Conservation (phyloP, 257 asterid species). For the Jacaranda copaia region DNA sequence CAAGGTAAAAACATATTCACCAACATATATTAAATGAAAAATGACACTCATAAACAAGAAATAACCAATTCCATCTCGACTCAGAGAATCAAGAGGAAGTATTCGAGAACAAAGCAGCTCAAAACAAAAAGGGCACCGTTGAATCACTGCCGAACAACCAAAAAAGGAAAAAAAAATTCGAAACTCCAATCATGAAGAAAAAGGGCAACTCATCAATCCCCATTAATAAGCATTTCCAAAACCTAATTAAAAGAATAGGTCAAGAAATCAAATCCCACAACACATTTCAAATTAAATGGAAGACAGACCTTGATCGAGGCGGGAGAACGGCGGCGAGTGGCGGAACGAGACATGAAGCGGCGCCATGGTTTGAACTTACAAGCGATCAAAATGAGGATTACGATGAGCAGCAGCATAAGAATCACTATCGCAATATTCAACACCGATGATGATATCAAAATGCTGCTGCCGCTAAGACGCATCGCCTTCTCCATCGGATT, state of each 20-base stretch:
- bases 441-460: constrained; percentile 46
- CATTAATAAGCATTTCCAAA: constrained; percentile 22
- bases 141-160: constrained; percentile 1
- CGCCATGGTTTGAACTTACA: constrained; percentile 94
- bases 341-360: constrained; percentile 50
- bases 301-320: constrained; percentile 66
- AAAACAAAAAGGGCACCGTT: background rate
- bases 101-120: constrained; percentile 6
- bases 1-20: background rate
- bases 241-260: constrained; percentile 12
- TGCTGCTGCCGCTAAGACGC: constrained; percentile 50
- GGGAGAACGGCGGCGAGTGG: constrained; percentile 56
- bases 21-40: constrained; percentile 1
- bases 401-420: constrained; percentile 84
- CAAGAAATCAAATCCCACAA: constrained; percentile 35
- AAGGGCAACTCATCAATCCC: constrained; percentile 28
- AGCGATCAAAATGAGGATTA: constrained; percentile 74
- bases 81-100: constrained; percentile 19
- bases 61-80: constrained; percentile 29
- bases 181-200: constrained; percentile 19
- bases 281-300: constrained; percentile 31
- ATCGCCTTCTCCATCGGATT: constrained; percentile 71
- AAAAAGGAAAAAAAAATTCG: background rate
- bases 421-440: constrained; percentile 45
- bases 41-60: constrained; percentile 27